phyloP scores from a whole-genome alignment of 371 early-diverging fungal genomes.

The Choanephora cucurbitarum region DNA sequence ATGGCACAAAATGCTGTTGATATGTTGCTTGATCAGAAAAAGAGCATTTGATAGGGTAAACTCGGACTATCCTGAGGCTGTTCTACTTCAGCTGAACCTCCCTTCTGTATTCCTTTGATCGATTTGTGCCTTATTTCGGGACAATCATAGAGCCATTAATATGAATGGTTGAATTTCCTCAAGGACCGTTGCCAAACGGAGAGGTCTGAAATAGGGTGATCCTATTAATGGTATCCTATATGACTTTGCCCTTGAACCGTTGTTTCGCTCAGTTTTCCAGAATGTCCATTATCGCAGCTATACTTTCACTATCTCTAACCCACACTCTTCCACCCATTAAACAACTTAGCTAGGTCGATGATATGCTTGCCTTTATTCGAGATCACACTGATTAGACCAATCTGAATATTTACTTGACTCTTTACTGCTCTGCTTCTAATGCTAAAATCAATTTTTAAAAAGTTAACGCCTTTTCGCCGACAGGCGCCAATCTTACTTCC shows the following conservation, averaged over 20 bases:
- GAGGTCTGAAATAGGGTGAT: background rate
- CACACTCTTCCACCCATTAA: constrained; percentile 1
- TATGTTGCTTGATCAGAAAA: background rate
- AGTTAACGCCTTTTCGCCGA: too few relatives aligned
- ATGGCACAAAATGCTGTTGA: background rate
- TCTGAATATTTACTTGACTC: too few relatives aligned
- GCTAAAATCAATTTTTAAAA: too few relatives aligned
- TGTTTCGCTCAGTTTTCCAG: background rate
- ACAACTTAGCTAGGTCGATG: constrained; percentile 9
- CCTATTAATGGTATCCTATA: background rate
- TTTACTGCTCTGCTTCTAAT: too few relatives aligned
- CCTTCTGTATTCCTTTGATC: background rate
- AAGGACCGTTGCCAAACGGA: background rate
- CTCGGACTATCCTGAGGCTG: background rate
- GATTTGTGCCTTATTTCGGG: background rate
- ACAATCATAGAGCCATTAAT: background rate
- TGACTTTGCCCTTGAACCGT: background rate
- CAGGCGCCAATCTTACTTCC: too few relatives aligned
- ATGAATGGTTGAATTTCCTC: constrained; percentile 1
- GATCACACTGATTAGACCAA: background rate
- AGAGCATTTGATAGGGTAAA: background rate
- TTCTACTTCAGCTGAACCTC: background rate
- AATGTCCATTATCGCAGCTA: background rate
- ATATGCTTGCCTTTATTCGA: constrained; percentile 2
- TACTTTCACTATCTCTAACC: background rate